Evolutionary conservation across 352 stramenopile genomes (phyloP), one percentile per base, ranked within the genome.

Genomic region (Phytophthora cactorum): DNA sequence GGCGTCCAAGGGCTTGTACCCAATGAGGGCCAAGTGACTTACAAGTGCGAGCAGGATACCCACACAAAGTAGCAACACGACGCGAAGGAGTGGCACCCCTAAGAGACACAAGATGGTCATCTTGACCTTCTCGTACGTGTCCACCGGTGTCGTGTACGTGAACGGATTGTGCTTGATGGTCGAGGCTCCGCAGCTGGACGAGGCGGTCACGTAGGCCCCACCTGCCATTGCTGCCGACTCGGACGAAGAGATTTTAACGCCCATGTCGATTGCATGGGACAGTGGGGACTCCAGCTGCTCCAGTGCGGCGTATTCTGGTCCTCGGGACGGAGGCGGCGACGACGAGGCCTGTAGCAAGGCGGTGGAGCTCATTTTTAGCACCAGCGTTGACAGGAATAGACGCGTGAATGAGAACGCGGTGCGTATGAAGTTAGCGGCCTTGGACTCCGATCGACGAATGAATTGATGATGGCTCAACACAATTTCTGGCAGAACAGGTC

Each of bases 111-210:
- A 54, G 10, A 83, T 7, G 5, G 65, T 49, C 58, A 88, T 89
- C 77, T 92, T 92, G 68, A 68, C 29, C 39, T 58, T 74, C 58
- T 92, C 84, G 74, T 89, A 89, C 50, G 57, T 63, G 60, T 84
- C 75, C 52, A 88, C 75, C 14, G 66, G 81, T 17, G 79, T 79
- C 17, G 75, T 68, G 68, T 92, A 89, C 29, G 67, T 75, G 72
- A 92, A 92, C 39, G 84, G 81, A 51, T 91, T 92, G 46, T 66
- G 59, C 63, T 65, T 60, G 39, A 44, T 22, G 12, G 58, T 12
- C 2, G 57, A 60, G 4, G 52, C 46, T 0, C 50, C 55, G 41
- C 56, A 71, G 10, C 56, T 68, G 8, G 68, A 71, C 14, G 68
- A 71, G 6, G 68, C 62, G 0, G 68, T 68, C n/a, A 76, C 57